phyloP scores from a whole-genome alignment of 495 filamentous ascomycete species.

The Daldinia childiae region DNA sequence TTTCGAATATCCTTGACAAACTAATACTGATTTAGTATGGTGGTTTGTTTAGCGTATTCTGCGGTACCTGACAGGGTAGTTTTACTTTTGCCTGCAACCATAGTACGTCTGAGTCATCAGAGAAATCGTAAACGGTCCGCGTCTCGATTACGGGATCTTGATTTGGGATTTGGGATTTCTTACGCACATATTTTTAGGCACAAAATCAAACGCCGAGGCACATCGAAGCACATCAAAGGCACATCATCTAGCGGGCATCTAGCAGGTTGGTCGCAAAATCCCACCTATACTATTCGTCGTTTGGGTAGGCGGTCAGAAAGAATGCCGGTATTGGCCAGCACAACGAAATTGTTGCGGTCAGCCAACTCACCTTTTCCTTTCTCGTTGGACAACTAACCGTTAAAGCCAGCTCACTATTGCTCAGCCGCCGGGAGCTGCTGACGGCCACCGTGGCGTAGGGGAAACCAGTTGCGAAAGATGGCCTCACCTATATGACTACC shows the following conservation, averaged over 20 bases:
- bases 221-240: background rate
- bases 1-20: no score
- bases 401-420: constrained; percentile 28
- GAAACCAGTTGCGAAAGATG: constrained; percentile 37
- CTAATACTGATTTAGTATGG: no score
- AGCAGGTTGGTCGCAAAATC: constrained; percentile 20
- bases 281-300: constrained; percentile 41
- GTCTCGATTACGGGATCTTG: constrained; percentile 37
- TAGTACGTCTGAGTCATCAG: constrained; percentile 43
- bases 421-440: constrained; percentile 33
- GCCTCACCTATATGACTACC: constrained; percentile 17
- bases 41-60: no score
- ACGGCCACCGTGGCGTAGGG: constrained; percentile 39
- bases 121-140: constrained; percentile 29
- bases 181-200: constrained; percentile 37
- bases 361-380: constrained; percentile 38
- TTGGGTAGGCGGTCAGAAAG: constrained; percentile 43
- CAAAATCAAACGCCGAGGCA: constrained; percentile 45
- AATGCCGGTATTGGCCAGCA: constrained; percentile 45
- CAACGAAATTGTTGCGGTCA: constrained; percentile 43
- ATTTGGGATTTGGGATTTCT: constrained; percentile 39
- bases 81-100: no score
- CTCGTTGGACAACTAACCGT: constrained; percentile 26
- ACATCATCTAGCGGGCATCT: constrained; percentile 8
- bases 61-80: no score